Conservation (phyloP, 176 grass and related monocot species). For the Carex myosuroides region DNA sequence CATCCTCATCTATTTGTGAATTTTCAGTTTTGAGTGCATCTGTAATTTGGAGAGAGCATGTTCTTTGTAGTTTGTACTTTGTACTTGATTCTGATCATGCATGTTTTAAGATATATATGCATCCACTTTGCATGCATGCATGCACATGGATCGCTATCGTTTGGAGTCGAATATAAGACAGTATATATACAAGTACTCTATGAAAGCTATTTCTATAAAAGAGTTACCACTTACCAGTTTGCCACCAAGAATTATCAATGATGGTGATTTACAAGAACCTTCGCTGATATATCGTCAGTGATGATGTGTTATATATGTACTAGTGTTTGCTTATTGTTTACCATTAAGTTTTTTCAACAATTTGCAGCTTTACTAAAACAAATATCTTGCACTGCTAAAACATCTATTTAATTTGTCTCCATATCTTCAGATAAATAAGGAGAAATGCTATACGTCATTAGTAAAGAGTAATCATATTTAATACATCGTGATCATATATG, state of each 20-base stretch:
- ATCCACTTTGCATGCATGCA: neutral
- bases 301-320: too few species aligned
- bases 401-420: neutral
- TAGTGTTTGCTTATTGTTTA: neutral
- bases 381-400: neutral
- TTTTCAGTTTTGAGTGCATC: constrained; percentile 16
- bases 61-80: constrained; percentile 3
- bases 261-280: too few species aligned
- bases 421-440: neutral
- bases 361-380: neutral
- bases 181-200: neutral
- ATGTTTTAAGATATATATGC: neutral
- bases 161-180: neutral
- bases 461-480: neutral
- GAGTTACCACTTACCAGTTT: too few species aligned
- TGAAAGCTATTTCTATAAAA: neutral
- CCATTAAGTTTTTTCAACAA: neutral
- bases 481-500: too few species aligned
- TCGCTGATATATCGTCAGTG: too few species aligned
- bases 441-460: neutral
- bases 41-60: constrained; percentile 4
- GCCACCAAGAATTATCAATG: too few species aligned
- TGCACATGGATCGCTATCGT: neutral
- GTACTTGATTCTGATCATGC: neutral
- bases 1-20: neutral